Evolutionary conservation across 345 rosid genomes (phyloP).

Genomic region (Turnera subulata): DNA sequence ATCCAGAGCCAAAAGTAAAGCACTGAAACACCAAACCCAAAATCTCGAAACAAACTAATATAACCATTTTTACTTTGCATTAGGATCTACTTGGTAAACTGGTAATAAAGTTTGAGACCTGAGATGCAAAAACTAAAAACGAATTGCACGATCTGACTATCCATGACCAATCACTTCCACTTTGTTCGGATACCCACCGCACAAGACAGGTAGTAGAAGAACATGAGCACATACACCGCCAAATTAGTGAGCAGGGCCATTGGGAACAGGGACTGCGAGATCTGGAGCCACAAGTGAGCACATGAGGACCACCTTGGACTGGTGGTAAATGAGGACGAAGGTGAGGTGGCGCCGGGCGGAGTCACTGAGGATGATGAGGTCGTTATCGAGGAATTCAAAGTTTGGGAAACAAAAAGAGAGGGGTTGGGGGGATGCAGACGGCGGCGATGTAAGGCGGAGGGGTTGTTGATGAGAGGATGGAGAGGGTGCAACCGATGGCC

Average conservation of each 20-base stretch:
- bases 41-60: slow-evolving; percentile 64
- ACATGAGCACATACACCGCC: slow-evolving; percentile 58
- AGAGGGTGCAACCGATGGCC: slow-evolving; percentile 56
- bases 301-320: slow-evolving; percentile 53
- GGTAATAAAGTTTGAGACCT: slow-evolving; percentile 32
- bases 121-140: slow-evolving; percentile 40
- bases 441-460: too few species aligned
- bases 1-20: slow-evolving; percentile 45
- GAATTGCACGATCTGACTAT: slow-evolving; percentile 61
- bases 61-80: too few species aligned
- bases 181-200: slow-evolving; percentile 47
- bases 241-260: slow-evolving; percentile 48
- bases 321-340: slow-evolving; percentile 74
- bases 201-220: slow-evolving; percentile 45
- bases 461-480: slow-evolving; percentile 49
- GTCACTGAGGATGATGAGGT: slow-evolving; percentile 41
- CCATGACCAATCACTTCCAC: slow-evolving; percentile 62
- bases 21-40: slow-evolving; percentile 54
- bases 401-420: slow-evolving; percentile 57
- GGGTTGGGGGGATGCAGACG: slow-evolving; percentile 55
- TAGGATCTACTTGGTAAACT: slow-evolving; percentile 36
- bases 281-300: slow-evolving; percentile 45
- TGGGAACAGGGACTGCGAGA: slow-evolving; percentile 48
- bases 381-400: slow-evolving; percentile 52
- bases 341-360: slow-evolving; percentile 48